Percentiles rank a stretch among this genome's conserved stretches.
phyloP scores from a whole-genome alignment of 2,329 filamentous ascomycete genomes.

The Fusarium sterilihyphosum region DNA sequence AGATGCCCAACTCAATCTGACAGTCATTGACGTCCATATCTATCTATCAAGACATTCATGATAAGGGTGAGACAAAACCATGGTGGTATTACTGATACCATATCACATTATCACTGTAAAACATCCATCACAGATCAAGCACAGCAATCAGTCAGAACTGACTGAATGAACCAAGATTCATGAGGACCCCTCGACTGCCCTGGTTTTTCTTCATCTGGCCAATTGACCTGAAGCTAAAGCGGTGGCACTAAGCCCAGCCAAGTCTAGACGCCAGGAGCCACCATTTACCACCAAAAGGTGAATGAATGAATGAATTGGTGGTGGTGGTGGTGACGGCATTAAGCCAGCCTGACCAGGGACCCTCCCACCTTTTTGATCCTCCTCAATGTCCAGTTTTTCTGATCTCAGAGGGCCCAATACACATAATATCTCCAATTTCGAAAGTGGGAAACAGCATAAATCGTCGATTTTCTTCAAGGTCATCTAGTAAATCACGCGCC shows the following conservation, averaged over 20 bases:
- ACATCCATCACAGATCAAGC: background rate
- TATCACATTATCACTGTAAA: background rate
- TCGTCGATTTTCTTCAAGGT: background rate
- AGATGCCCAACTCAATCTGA: constrained; percentile 2
- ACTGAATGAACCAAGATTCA: background rate
- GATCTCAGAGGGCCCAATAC: background rate
- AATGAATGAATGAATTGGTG: background rate
- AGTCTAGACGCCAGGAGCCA: constrained; percentile 4
- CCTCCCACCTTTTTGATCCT: constrained; percentile 10
- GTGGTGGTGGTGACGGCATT: constrained; percentile 29
- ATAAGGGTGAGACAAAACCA: background rate
- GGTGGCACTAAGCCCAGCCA: constrained; percentile 33
- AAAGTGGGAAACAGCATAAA: background rate
- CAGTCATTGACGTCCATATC: background rate
- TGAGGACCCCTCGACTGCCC: constrained; percentile 10
- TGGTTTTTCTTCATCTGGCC: constrained; percentile 28
- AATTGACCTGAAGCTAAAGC: constrained; percentile 36
- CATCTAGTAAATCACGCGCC: background rate
- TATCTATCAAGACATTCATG: background rate
- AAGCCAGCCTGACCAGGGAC: constrained; percentile 17
- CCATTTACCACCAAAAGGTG: constrained; percentile 8
- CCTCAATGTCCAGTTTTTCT: background rate
- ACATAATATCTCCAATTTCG: no score
- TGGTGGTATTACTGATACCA: background rate
- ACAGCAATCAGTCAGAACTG: background rate